Conservation (phyloP, 2,329 filamentous ascomycete genomes). For the Albophoma yamanashiensis region DNA sequence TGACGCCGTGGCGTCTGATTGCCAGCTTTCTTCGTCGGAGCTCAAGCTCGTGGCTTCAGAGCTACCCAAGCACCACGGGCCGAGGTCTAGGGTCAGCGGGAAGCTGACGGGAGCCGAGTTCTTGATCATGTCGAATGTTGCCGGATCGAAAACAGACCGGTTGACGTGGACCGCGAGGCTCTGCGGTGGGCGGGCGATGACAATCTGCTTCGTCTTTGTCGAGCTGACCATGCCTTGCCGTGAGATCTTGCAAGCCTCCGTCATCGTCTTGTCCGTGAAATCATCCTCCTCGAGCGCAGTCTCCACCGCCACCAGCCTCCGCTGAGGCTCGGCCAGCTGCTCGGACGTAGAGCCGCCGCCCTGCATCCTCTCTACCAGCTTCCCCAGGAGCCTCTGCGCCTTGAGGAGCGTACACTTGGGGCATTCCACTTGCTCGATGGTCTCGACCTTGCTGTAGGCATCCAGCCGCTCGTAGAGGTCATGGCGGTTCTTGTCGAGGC, state of each 20-base stretch:
- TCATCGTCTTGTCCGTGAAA: conserved; percentile 59
- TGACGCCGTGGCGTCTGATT: conserved; percentile 54
- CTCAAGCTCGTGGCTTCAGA: conserved; percentile 10
- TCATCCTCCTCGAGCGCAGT: conserved; percentile 68
- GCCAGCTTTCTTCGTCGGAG: conserved; percentile 52
- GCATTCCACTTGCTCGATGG: conserved; percentile 84
- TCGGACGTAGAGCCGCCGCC: conserved; percentile 29
- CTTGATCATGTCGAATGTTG: conserved; percentile 69
- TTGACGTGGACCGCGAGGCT: conserved; percentile 83
- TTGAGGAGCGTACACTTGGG: conserved; percentile 76
- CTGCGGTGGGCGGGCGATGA: conserved; percentile 71
- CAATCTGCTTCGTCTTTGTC: conserved; percentile 83
- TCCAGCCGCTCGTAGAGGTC: conserved; percentile 71
- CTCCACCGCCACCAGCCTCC: conserved; percentile 55
- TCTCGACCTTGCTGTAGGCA: conserved; percentile 74
- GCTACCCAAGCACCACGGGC: conserved; percentile 74
- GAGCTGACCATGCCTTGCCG: conserved; percentile 59
- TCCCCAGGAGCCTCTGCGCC: conserved; percentile 34
- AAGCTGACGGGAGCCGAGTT: conserved; percentile 74
- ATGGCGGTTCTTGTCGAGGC: conserved; percentile 48
- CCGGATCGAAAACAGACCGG: conserved; percentile 80
- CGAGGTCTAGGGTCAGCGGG: conserved; percentile 62
- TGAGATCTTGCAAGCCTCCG: conserved; percentile 53
- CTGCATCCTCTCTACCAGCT: conserved; percentile 31
- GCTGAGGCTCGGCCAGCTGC: conserved; percentile 35